Evolutionary conservation across 2,329 filamentous ascomycete genomes (phyloP), one percentile per base, ranked within the genome.

Genomic region (Cladosporium sp.): DNA sequence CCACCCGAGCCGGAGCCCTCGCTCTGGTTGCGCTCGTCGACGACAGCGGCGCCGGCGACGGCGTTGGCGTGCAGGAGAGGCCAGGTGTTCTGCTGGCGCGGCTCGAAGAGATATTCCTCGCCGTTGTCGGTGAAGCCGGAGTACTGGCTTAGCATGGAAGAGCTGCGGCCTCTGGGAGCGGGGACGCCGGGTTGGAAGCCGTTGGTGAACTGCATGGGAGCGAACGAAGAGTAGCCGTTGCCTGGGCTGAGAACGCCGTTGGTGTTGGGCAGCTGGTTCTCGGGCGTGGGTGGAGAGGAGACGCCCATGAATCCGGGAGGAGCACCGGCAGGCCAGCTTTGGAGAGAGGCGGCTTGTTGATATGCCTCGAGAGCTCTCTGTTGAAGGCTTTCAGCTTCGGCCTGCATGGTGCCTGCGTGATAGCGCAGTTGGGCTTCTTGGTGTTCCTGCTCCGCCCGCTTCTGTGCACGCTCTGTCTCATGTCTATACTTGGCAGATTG

Each of bases 181-280:
- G 47, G 38, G 9, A 41, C 45, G 19, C 40, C 49, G 16, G 36
- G 36, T 27, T 27, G 47, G 29, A 48, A 54, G 15, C 48, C 51
- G 39, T 55, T 51, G 38, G 41, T 43, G 38, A 47, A 47, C 7
- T 53, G 47, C 51, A 52, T 49, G 13, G 50, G 27, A 18, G 19
- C 27, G 43, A 38, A 46, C 7, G 43, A 33, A 41, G 40, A 51
- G 54, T 56, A 59, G 32, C 53, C 54, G 38, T 60, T 55, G 50
- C 40, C 32, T 12, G 45, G 51, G 38, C 36, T 57, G 54, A 25
- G 54, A 52, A 29, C 54, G 49, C 54, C 57, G 32, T 57, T 73
- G 8, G 77, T 78, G 50, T 78, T 78, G 19, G 79, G 78, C 12
- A 82, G 66, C 27, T 75, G 72, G 22, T 78, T 78, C 65, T 83